Base-by-base conservation (phyloP, 1,284 basidiomycete species). In the Trichosporon faecale region DNA sequence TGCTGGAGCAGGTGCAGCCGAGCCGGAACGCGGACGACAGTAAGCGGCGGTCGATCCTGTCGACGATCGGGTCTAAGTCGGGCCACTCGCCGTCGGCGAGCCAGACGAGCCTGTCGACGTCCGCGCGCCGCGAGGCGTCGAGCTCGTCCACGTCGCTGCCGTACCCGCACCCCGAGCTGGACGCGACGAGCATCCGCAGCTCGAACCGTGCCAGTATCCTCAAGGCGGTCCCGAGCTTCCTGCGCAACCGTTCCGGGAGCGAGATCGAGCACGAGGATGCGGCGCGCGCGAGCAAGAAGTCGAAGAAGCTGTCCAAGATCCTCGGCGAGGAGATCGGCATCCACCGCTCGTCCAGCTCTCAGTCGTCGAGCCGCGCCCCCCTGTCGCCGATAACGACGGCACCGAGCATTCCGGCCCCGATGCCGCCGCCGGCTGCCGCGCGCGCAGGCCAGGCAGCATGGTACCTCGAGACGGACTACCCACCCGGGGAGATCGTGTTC, bases 391-490 rank as follows among this genome's bases (percentile, higher is more conserved):
- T 66, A 14, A 33, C 65, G 18, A 66, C 49, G 40, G 57, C 57
- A 5, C 57, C 57, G 27, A 61, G 57, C 57, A 57, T 66, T 2
- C 65, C 68, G 12, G 66, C 69, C 12, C 64, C 65, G 66, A 61
- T 65, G 7, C 60, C 65, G 8, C 71, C 71, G 3, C 71, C 71
- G 2, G 63, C 66, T 0, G 65, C 68, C 0, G 68, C 68, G 2
- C 68, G 68, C 49, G 66, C 69, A 1, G 44, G 76, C 84, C 72
- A 91, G 88, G 77, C 79, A 77, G 92, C 94, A 2, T 94, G 92
- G 93, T 95, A 92, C 84, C 86, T 98, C 68, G 89, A 89, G 23
- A 88, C 91, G 3, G 91, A 91, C 76, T 94, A 93, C 80, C 88
- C 87, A 68, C 88, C 90, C 64, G 87, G 87, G 14, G 94, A 97